Percentiles rank a stretch among this genome's conserved stretches.
These are phyloP conservation scores for Ogataea thermomethanolica DNA, from an alignment of 805 yeast genomes.

Conservation along the genomic window DNA sequence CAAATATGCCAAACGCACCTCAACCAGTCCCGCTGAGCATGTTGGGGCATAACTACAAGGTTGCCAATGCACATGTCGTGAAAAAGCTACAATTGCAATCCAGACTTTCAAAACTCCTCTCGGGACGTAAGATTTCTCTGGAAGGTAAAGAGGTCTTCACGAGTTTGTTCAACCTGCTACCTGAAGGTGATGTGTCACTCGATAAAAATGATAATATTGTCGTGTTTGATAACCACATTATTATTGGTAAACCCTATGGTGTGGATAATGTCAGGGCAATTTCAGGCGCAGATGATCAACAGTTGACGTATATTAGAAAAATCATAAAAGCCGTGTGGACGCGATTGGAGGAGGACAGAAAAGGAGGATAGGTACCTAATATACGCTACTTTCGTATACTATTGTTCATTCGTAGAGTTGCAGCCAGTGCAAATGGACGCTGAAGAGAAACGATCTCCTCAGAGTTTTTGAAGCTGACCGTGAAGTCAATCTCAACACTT, in stretches of 20 bases:
- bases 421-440: slow-evolving; percentile 4
- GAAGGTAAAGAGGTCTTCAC: slow-evolving; percentile 30
- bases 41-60: slow-evolving; percentile 18
- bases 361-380: slow-evolving; percentile 43
- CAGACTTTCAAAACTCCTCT: slow-evolving; percentile 21
- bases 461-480: slow-evolving; percentile 5
- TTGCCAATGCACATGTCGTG: slow-evolving; percentile 17
- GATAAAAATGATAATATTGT: slow-evolving; percentile 35
- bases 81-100: slow-evolving; percentile 24
- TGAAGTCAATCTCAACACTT: slow-evolving; percentile 30
- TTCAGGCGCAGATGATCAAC: slow-evolving; percentile 26
- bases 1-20: slow-evolving; percentile 20
- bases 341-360: slow-evolving; percentile 40
- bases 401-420: slow-evolving; percentile 1
- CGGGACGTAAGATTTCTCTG: slow-evolving; percentile 21
- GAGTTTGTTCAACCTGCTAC: slow-evolving; percentile 27
- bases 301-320: slow-evolving; percentile 37
- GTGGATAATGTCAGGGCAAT: slow-evolving; percentile 30
- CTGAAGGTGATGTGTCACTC: slow-evolving; percentile 34
- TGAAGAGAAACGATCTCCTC: slow-evolving; percentile 8
- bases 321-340: slow-evolving; percentile 50
- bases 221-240: slow-evolving; percentile 36
- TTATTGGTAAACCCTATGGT: slow-evolving; percentile 38
- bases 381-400: neutral
- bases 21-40: slow-evolving; percentile 16